A percentile compares a stretch with the other conserved stretches of the same genome.
Conservation (phyloP, 129 eudicot species). For the Pulicaria dysenterica region DNA sequence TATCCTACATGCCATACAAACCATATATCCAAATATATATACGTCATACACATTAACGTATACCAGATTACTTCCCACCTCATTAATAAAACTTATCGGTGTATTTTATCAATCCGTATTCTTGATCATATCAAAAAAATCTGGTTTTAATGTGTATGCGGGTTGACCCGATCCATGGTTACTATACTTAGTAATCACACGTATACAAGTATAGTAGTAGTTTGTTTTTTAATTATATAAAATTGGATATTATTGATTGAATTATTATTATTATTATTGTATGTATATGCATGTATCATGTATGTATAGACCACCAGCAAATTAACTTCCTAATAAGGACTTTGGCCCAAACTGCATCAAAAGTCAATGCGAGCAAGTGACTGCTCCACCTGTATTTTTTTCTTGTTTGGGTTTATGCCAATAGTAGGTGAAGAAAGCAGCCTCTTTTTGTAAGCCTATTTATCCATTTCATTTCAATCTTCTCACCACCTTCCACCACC, state of each 20-base stretch:
- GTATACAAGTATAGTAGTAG: not conserved
- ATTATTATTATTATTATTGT: not conserved
- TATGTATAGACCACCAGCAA: constrained; percentile 17
- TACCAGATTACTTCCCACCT: too few species aligned
- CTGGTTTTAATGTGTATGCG: too few species aligned
- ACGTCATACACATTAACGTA: not conserved
- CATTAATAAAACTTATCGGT: not conserved
- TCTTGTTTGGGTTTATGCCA: constrained; percentile 18
- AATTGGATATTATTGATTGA: not conserved
- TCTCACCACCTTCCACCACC: constrained; percentile 21
- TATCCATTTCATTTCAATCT: constrained; percentile 20
- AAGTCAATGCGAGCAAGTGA: constrained; percentile 40
- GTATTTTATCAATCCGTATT: too few species aligned
- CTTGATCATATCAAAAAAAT: too few species aligned
- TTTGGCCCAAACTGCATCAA: not conserved
- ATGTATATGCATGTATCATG: too few species aligned
- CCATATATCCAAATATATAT: constrained; percentile 1
- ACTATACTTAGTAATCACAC: not conserved
- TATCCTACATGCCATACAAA: not conserved
- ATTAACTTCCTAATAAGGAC: not conserved
- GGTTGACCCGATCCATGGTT: not conserved
- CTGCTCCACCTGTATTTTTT: constrained; percentile 35
- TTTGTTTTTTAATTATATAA: not conserved
- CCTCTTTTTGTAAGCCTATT: constrained; percentile 17
- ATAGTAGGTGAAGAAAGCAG: constrained; percentile 16